Evolutionary conservation across 163 green algal species (phyloP).

Genomic region (Scenedesmus sp.): DNA sequence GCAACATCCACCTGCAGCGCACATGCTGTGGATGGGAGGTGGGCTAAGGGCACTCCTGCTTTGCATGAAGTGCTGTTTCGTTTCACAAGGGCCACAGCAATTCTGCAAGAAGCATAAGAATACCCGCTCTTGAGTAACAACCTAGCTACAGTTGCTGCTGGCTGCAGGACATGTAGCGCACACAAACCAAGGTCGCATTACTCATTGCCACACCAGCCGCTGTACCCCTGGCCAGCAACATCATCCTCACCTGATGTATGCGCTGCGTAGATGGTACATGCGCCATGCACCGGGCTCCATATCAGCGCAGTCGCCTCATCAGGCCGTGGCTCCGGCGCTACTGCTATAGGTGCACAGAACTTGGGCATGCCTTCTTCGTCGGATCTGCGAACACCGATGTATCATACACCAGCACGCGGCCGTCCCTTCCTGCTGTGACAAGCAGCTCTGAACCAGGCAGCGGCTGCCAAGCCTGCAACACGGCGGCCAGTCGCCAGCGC

Average conservation of each 20-base stretch:
- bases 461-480: conserved; percentile 41
- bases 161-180: not conserved
- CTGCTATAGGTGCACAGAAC: conserved; percentile 32
- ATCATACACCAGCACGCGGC: conserved; percentile 39
- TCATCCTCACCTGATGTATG: conserved; percentile 27
- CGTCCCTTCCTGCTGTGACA: conserved; percentile 39
- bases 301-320: conserved; percentile 34
- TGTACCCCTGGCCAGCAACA: not conserved
- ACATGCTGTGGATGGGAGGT: no score
- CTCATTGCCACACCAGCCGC: not conserved
- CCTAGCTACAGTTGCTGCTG: not conserved
- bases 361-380: conserved; percentile 43
- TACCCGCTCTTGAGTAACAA: no score
- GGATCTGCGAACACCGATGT: conserved; percentile 18
- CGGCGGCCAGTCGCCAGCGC: not conserved
- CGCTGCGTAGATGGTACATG: conserved; percentile 12
- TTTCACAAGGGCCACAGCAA: no score
- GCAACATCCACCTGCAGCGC: no score
- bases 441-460: conserved; percentile 5
- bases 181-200: not conserved
- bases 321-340: conserved; percentile 23
- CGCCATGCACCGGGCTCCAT: not conserved
- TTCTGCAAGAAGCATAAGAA: no score
- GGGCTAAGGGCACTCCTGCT: no score
- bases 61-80: no score